Evolutionary conservation across 2,329 filamentous ascomycete genomes (phyloP), one percentile per base, ranked within the genome.

Genomic region (Epichloe bromicola): DNA sequence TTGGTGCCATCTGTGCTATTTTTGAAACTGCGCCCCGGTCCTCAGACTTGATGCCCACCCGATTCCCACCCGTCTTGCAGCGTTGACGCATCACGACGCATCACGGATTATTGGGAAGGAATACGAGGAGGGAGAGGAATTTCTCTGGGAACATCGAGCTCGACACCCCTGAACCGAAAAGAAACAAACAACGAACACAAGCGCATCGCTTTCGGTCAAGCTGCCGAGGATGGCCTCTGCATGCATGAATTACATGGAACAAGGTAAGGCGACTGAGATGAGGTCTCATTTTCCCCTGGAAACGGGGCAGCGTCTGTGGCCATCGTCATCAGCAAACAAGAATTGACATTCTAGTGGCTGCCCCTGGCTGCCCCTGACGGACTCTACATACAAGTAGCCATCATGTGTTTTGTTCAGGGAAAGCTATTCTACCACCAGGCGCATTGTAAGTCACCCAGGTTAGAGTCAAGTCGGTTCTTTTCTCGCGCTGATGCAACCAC

Each of bases 21-120:
- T 43, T 52, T 52, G 47, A 46, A 30, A 20, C 43, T 50, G 43
- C 47, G 26, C 47, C 43, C 36, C 26, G 42, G 14, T 44, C 26
- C 15, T 10, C 17, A 7, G 20, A 15, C 50, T 42, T 42, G 23
- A 33, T 15, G 40, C 20, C 34, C 30, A 26, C 11, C 41, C 19
- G 14, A 14, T 36, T 44, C 45, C 26, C 48, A 49, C 48, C 48
- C 10, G 19, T 26, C 40, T 30, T 19, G 40, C 40, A 38, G 39
- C 8, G 33, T 40, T 19, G 38, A 26, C 23, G 7, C 23, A 26
- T 26, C 23, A 7, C 23, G 23, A 40, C 38, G 38, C 38, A 40
- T n/a, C n/a, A n/a, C n/a, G n/a, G n/a, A n/a, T 7, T 7, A 30
- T 30, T 30, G n/a, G 7, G 15, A 7, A 8, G 11, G 38, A 19